Base-by-base conservation (phyloP, 352 stramenopile species). In the Phytopythium aichiense region DNA sequence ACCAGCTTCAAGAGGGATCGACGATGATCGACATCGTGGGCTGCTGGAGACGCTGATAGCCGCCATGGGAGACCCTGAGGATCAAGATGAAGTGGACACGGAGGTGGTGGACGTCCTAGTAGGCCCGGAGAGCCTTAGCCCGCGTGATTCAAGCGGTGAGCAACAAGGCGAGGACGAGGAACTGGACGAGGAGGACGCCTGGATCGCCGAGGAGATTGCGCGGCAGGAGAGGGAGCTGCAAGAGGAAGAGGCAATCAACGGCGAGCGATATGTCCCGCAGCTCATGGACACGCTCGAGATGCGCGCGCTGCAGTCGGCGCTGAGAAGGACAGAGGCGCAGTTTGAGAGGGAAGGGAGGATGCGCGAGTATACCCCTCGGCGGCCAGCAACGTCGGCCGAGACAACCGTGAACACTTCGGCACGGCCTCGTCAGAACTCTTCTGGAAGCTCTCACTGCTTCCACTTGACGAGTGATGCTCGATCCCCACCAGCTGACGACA, bases 241-340 rank as follows among this genome's bases (percentile, higher is more conserved):
- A 48, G 59, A 68, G n/a, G 57, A 58, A 9, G 30, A 33, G 11
- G 52, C 56, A 7, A 18, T 43, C 2, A 53, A 76, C 12, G 59
- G 63, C 23, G 64, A 73, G 2, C 56, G 40, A 15, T 89, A 88
- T 57, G 72, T 61, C 5, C 67, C 77, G 16, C 73, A 83, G 57
- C 58, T 88, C 45, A 89, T 90, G 81, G 76, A 90, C 58, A 75
- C 64, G 7, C 56, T 67, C 16, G 77, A 76, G 45, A 85, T 89
- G 59, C 65, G 69, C 5, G 38, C 63, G 38, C 56, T 91, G 53
- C 73, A 78, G n/a, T 53, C 52, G 45, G 62, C 71, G 18, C 56
- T 89, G 23, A 56, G 59, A 2, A 72, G 76, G 13, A 82, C 61
- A 16, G 73, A 87, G 43, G 49, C 58, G 2, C 71, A 79, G 22